phyloP scores from a whole-genome alignment of 352 stramenopile genomes.

The Globisporangium nagaii region DNA sequence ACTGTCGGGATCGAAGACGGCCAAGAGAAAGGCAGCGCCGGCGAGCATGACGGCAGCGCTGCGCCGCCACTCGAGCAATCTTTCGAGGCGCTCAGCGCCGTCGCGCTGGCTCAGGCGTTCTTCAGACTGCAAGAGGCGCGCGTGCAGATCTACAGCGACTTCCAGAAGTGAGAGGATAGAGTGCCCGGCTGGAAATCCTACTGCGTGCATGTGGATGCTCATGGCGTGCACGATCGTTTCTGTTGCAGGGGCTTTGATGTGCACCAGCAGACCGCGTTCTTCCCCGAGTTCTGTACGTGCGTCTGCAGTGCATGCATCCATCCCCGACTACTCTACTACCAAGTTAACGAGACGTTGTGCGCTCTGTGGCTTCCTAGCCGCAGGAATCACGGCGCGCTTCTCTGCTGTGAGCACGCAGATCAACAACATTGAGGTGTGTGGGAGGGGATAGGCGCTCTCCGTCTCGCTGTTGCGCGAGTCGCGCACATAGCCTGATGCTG shows the following conservation, averaged over 20 bases:
- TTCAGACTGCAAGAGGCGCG: slow-evolving; percentile 52
- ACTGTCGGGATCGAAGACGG: not conserved
- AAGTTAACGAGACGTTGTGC: too few relatives aligned
- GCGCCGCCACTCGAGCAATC: slow-evolving; percentile 3
- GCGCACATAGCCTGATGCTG: too few relatives aligned
- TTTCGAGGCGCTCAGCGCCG: slow-evolving; percentile 6
- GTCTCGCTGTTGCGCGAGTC: too few relatives aligned
- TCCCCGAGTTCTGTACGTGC: slow-evolving; percentile 57
- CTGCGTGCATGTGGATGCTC: not conserved
- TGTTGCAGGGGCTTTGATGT: slow-evolving; percentile 47
- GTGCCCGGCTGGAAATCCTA: too few relatives aligned
- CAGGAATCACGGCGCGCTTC: slow-evolving; percentile 58
- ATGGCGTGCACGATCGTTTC: not conserved
- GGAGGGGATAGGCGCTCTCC: too few relatives aligned
- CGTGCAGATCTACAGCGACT: slow-evolving; percentile 66
- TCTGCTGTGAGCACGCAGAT: slow-evolving; percentile 58
- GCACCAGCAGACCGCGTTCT: slow-evolving; percentile 59
- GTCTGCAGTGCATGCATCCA: too few relatives aligned
- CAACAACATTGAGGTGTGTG: slow-evolving; percentile 59
- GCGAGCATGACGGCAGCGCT: slow-evolving; percentile 2
- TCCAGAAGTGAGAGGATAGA: slow-evolving; percentile 53
- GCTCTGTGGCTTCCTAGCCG: slow-evolving; percentile 38
- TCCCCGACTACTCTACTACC: too few relatives aligned
- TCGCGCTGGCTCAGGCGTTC: slow-evolving; percentile 36
- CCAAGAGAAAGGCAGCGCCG: not conserved